phyloP scores from a whole-genome alignment of 192 early-diverging fungal species.

The Ambispora gerdemannii region DNA sequence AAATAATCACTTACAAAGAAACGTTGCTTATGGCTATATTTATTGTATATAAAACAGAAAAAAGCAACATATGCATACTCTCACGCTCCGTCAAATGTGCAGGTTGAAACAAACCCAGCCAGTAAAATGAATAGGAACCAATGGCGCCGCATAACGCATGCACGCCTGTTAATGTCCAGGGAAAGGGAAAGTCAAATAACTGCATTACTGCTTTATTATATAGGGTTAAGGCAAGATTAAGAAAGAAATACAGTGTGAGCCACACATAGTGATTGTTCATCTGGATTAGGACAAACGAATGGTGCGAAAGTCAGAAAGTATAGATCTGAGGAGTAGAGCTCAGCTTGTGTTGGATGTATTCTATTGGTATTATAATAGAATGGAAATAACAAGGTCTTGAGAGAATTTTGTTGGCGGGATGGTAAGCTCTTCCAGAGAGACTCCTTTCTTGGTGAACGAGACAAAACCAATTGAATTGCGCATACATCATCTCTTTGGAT shows the following conservation, averaged over 20 bases:
- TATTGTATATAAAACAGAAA: constrained; percentile 83
- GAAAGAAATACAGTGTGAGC: constrained; percentile 67
- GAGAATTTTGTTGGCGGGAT: neutral
- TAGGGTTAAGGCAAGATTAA: constrained; percentile 76
- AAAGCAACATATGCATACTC: constrained; percentile 65
- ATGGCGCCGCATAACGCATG: constrained; percentile 72
- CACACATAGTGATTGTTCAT: constrained; percentile 43
- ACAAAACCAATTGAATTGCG: constrained; percentile 14
- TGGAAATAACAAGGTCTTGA: neutral
- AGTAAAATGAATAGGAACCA: constrained; percentile 56
- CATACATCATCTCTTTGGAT: neutral
- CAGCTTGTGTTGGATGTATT: neutral
- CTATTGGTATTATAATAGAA: neutral
- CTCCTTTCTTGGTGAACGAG: neutral
- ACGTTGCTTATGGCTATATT: constrained; percentile 88
- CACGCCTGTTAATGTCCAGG: constrained; percentile 84
- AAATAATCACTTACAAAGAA: constrained; percentile 60
- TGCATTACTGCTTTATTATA: constrained; percentile 83
- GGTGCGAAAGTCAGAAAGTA: constrained; percentile 3
- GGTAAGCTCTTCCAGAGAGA: constrained; percentile 6
- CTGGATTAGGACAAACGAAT: neutral
- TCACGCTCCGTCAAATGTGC: constrained; percentile 52
- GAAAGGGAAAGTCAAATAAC: constrained; percentile 70
- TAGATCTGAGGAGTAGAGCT: neutral
- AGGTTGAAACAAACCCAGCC: constrained; percentile 52